Evolutionary conservation across 352 stramenopile species (phyloP), one percentile per base, ranked within the genome.

Genomic region (Globisporangium perplexum): DNA sequence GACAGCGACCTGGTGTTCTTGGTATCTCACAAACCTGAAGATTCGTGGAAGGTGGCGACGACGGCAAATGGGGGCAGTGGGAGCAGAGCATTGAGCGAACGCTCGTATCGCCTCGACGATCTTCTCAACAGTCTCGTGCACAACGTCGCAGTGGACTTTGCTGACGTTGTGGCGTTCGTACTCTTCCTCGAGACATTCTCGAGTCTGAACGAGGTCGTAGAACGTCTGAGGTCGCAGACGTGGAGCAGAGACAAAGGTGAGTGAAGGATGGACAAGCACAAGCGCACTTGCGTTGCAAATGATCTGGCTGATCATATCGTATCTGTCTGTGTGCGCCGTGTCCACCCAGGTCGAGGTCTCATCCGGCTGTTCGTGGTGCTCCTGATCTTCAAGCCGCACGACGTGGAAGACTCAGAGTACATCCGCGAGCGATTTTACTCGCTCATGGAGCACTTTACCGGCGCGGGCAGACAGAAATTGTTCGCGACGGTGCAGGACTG

Each of bases 131-230:
- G 51, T 14, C 48, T 88, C 7, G 50, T 74, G 24, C 47, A 62
- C 36, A 62, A 68, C 22, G 53, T 63, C 43, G 63, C 74, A 53
- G 61, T 83, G 33, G 62, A 86, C 45, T 72, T 88, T 14, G 71
- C 77, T 6, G 81, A 92, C 33, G 51, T 88, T 1, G 59, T 88
- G 39, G 62, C 78, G 2, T 92, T 92, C 44, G 68, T 85, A 23
- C 52, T 92, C 44, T 90, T 88, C 48, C 36, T 90, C 20, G 78
- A 88, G 30, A 79, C 59, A 20, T 90, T 90, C 51, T 75, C 78
- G 45, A 85, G 62, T 47, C 35, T 90, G 23, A 77, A 83, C 24
- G 68, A 83, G 59, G 64, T 92, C 38, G 48, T 86, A 24, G 69
- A 81, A 49, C 66, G 68, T 10, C 47, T 90, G n/a, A 76, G 62